Evolutionary conservation across 306 rosid species (phyloP).

Genomic region (Fagus sylvatica): DNA sequence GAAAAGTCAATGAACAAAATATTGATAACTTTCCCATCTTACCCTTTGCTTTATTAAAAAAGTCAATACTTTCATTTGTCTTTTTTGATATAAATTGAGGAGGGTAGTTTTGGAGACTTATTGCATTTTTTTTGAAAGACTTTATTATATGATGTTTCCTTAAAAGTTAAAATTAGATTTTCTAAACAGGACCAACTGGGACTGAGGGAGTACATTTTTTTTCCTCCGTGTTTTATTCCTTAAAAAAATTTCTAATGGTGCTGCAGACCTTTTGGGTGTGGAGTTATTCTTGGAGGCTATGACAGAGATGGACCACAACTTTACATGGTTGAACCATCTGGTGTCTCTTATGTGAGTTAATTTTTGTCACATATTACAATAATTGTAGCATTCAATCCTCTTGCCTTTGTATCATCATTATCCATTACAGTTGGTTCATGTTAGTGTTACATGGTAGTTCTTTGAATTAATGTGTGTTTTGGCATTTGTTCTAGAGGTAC

Average conservation of each 20-base stretch:
- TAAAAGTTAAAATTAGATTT: too few relatives aligned
- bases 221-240: conserved; percentile 19
- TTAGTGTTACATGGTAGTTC: background rate
- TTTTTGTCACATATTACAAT: conserved; percentile 13
- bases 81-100: too few relatives aligned
- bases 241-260: conserved; percentile 16
- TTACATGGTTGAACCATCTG: conserved; percentile 97
- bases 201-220: background rate
- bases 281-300: conserved; percentile 94
- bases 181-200: too few relatives aligned
- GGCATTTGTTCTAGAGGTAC: conserved; percentile 61
- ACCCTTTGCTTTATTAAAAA: too few relatives aligned
- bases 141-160: too few relatives aligned
- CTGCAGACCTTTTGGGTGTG: conserved; percentile 97
- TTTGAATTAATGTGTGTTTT: conserved; percentile 32
- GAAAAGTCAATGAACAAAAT: too few relatives aligned
- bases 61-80: too few relatives aligned
- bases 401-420: conserved; percentile 9
- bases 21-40: too few relatives aligned
- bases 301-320: conserved; percentile 98
- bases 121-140: too few relatives aligned
- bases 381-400: background rate
- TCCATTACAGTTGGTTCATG: background rate
- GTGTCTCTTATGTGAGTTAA: conserved; percentile 81
- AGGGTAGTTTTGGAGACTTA: too few relatives aligned